Evolutionary conservation across 306 rosid species (phyloP).

Genomic region (Cicer chorassanicum): DNA sequence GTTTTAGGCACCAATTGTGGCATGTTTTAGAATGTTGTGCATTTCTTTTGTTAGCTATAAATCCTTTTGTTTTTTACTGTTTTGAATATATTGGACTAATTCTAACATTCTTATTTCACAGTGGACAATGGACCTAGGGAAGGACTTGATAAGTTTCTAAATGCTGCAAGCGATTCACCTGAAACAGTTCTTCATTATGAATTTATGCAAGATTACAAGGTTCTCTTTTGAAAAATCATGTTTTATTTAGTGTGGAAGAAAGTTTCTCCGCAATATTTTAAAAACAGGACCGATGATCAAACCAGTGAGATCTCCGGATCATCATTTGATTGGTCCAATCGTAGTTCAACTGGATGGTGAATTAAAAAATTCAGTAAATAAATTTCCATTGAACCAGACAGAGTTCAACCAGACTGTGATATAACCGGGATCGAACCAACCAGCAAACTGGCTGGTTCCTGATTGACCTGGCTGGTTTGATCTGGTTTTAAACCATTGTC

Average conservation of each 20-base stretch:
- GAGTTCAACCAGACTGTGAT: not conserved
- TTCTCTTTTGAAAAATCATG: slow-evolving; percentile 42
- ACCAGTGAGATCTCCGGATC: too few species aligned
- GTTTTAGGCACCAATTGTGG: slow-evolving; percentile 99
- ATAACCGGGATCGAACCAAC: slow-evolving; percentile 44
- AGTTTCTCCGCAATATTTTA: too few species aligned
- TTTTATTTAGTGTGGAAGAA: too few species aligned
- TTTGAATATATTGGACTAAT: slow-evolving; percentile 8
- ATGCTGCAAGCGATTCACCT: slow-evolving; percentile 87
- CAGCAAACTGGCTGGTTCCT: slow-evolving; percentile 55
- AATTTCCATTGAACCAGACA: too few species aligned
- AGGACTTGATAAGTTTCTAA: slow-evolving; percentile 92
- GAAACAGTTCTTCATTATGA: slow-evolving; percentile 94
- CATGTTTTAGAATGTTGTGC: slow-evolving; percentile 33
- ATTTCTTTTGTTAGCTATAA: slow-evolving; percentile 25
- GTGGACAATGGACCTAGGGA: slow-evolving; percentile 95
- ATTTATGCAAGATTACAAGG: slow-evolving; percentile 99
- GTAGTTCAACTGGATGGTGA: too few species aligned
- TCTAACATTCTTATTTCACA: slow-evolving; percentile 49
- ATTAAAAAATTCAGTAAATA: too few species aligned
- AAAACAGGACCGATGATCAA: too few species aligned
- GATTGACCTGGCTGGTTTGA: slow-evolving; percentile 67
- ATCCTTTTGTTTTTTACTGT: not conserved
- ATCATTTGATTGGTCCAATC: too few species aligned
- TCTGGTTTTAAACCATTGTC: not conserved